Conservation (phyloP, 1,284 basidiomycete species). For the Leccinum subrobustum region DNA sequence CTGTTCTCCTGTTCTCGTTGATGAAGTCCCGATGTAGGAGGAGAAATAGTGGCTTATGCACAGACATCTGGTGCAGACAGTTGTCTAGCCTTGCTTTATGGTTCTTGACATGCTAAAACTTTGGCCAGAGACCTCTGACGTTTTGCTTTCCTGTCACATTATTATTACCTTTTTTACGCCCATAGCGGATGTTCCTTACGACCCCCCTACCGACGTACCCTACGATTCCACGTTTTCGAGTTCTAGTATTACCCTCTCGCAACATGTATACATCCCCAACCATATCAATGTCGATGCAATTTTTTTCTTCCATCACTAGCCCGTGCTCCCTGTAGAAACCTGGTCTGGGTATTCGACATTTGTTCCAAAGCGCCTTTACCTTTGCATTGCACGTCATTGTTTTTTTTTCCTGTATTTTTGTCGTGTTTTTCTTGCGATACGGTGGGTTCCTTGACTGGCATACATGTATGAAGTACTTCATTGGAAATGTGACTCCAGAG, state of each 20-base stretch:
- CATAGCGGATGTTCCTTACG: background rate
- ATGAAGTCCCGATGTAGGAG: background rate
- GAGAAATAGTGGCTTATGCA: background rate
- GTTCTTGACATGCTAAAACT: background rate
- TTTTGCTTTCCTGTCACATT: slow-evolving; percentile 3
- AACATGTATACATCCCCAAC: background rate
- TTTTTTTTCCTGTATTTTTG: background rate
- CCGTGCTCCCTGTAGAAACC: background rate
- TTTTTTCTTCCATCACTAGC: background rate
- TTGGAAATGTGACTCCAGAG: background rate
- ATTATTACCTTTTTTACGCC: background rate
- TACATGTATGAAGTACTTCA: no score
- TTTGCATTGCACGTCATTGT: background rate
- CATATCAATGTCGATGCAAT: background rate
- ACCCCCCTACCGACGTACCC: slow-evolving; percentile 2
- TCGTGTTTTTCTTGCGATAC: background rate
- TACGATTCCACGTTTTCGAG: slow-evolving; percentile 3
- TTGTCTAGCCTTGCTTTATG: background rate
- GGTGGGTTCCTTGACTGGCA: background rate
- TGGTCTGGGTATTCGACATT: background rate
- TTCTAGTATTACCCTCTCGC: background rate
- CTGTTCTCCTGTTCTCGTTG: background rate
- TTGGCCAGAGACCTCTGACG: background rate
- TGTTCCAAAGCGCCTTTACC: background rate
- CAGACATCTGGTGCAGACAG: background rate